Evolutionary conservation across 208 protist species (phyloP), one percentile per base, ranked within the genome.

Genomic region (Trichomonas tenax): DNA sequence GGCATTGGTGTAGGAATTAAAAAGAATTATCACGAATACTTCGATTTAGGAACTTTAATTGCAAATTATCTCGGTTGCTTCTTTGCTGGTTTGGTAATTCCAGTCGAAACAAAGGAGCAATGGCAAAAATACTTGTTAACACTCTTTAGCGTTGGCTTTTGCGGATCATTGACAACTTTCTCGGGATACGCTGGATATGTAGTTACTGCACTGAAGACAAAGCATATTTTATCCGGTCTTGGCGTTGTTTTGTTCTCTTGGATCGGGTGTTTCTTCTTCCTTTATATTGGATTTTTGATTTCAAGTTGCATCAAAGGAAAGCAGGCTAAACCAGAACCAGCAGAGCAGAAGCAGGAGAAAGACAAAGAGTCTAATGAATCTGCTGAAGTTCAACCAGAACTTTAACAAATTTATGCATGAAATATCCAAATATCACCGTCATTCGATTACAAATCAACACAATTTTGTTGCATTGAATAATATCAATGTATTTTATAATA

Each of bases 111-210:
- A 46, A 31, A 44, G 8, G 82, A 89, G 8, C 34, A 40, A 44
- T 89, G 82, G 82, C 17, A 46, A n/a, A 41, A 89, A 46, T 89
- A 89, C 38, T 31, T 26, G 15, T 10, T 89, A 31, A 44, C 82
- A 48, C 46, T 89, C 4, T 89, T 89, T 31, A 46, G 40, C 26
- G 40, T 46, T 31, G 82, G 82, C 8, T 89, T 89, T 46, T 89
- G 82, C 40, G 82, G 82, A 89, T 44, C 82, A 21, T 89, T 89
- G 46, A 89, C 82, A 89, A 89, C 82, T 48, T 89, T 89, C 38
- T 34, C 34, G 9, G 82, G 82, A 17, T 89, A 89, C 38, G 17
- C 82, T 72, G 11, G 21, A 72, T 72, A 72, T n/a, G 11, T n/a
- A 21, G 2, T 72, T 26, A n/a, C 58, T 8, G 26, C 21, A 17